These are phyloP conservation scores for Rhodocollybia butyracea DNA, from an alignment of 768 basidiomycete genomes.

Conservation along the genomic window DNA sequence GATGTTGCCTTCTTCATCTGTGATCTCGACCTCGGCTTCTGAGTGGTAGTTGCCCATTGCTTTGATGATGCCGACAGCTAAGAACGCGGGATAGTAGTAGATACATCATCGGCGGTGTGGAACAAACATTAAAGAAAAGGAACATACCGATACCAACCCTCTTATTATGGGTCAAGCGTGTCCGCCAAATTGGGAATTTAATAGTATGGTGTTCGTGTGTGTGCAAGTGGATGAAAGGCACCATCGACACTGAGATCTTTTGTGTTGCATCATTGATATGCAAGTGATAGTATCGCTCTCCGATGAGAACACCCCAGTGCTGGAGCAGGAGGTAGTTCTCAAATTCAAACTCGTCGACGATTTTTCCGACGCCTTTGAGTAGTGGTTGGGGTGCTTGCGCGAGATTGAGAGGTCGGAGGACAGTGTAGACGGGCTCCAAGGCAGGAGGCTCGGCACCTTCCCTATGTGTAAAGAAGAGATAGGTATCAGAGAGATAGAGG, in stretches of 20 bases:
- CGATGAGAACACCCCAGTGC: conserved; percentile 17
- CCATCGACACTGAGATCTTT: conserved; percentile 13
- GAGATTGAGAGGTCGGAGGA: conserved; percentile 15
- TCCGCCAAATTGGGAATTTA: conserved; percentile 16
- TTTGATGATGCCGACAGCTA: conserved; percentile 15
- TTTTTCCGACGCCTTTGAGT: conserved; percentile 9
- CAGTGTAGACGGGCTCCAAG: conserved; percentile 14
- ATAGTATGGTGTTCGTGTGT: conserved; percentile 10
- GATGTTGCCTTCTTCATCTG: conserved; percentile 11
- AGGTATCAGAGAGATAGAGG: no score
- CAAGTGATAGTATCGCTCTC: conserved; percentile 15
- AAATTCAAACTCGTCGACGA: conserved; percentile 14
- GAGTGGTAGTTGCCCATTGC: conserved; percentile 12
- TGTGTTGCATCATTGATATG: conserved; percentile 14
- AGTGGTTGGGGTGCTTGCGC: conserved; percentile 10
- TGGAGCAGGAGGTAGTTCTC: conserved; percentile 15
- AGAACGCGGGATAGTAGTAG: no score
- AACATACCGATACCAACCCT: conserved; percentile 12
- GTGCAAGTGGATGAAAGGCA: conserved; percentile 9
- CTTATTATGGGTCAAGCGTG: conserved; percentile 12
- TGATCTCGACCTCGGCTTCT: conserved; percentile 15
- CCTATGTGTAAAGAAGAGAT: no score
- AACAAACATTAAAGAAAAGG: no score
- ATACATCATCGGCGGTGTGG: no score
- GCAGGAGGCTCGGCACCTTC: conserved; percentile 1